Base-by-base conservation (phyloP, 345 rosid species). In the Hibiscus syriacus region DNA sequence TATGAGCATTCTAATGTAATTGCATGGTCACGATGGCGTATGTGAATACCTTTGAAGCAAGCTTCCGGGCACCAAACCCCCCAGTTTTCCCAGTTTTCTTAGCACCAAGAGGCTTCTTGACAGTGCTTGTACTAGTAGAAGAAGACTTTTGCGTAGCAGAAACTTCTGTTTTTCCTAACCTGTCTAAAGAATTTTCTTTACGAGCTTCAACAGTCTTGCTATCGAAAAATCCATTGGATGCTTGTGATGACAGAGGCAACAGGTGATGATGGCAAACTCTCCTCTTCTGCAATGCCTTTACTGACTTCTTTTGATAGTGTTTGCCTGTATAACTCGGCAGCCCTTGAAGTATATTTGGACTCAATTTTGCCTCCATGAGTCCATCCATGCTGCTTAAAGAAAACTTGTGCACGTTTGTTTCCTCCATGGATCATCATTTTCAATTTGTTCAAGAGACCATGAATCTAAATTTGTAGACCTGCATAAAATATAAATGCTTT, bases 361-460 rank as follows among this genome's bases (percentile, higher is more conserved):
- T 94, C 99, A 72, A 86, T 85, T 81, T 89, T 85, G 12, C 92
- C 96, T 39, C 89, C 99, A 57, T 83, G 89, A 67, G 78, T 80
- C 99, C 99, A 94, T 56, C 99, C 98, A 66, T 94, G 96, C 64
- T 89, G 97, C 87, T 94, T 94, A 76, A 94, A 94, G 77, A 94
- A 94, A 55, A 64, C 89, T 12, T 89, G 97, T 7, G 96, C 98
- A 41, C 93, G 91, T 77, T 87, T 86, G 74, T 94, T 94, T 73
- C 99, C 99, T 67, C 98, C 98, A 69, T 74, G 86, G 52, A 73
- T 56, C 98, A 94, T 91, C 79, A 75, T 83, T 80, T 72, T 91
- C 82, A 94, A 70, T 69, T n/a, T 94, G 99, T 73, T 94, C 99
- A 13, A 85, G 75, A 76, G 72, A 84, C 99, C 99, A 94, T 10